Percentiles rank a stretch among this genome's conserved stretches.
Conservation (phyloP, 2,329 filamentous ascomycete species). For the Achaetomium macrosporum region DNA sequence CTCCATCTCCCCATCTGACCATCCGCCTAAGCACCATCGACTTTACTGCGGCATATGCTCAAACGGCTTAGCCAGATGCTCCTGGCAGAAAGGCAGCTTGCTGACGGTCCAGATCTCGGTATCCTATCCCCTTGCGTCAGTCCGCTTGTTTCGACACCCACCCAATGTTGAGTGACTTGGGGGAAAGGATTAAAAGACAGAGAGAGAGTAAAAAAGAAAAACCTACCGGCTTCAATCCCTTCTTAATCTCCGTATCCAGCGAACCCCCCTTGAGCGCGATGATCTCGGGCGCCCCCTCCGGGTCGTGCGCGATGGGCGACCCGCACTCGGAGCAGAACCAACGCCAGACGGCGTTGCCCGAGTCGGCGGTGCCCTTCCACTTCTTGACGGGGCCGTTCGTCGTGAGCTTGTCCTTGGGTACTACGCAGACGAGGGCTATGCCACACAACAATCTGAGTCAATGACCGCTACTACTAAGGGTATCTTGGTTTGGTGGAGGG, state of each 20-base stretch:
- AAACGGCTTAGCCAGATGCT: slow-evolving; percentile 58
- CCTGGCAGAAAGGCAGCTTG: slow-evolving; percentile 66
- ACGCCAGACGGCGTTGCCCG: slow-evolving; percentile 59
- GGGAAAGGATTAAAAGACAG: not conserved
- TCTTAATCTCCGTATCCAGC: slow-evolving; percentile 58
- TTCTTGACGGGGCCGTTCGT: slow-evolving; percentile 61
- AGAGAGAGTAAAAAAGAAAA: not conserved
- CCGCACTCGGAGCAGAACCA: slow-evolving; percentile 66
- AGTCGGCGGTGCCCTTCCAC: slow-evolving; percentile 53
- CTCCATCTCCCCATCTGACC: not conserved
- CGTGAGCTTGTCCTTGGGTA: slow-evolving; percentile 59
- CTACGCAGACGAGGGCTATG: slow-evolving; percentile 61
- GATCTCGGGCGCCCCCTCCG: slow-evolving; percentile 63
- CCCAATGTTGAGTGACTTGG: no score
- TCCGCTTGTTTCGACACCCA: no score
- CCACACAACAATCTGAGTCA: no score
- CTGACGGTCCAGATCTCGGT: slow-evolving; percentile 64
- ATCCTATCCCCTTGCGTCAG: slow-evolving; percentile 35
- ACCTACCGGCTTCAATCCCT: slow-evolving; percentile 58
- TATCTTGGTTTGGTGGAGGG: not conserved
- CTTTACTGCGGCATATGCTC: slow-evolving; percentile 43
- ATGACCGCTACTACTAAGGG: no score
- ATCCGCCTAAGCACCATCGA: not conserved
- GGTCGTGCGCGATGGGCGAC: slow-evolving; percentile 64
- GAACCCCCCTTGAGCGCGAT: slow-evolving; percentile 65